Evolutionary conservation across 2,329 filamentous ascomycete species (phyloP), one percentile per base, ranked within the genome.

Genomic region (Fusarium heterosporum): DNA sequence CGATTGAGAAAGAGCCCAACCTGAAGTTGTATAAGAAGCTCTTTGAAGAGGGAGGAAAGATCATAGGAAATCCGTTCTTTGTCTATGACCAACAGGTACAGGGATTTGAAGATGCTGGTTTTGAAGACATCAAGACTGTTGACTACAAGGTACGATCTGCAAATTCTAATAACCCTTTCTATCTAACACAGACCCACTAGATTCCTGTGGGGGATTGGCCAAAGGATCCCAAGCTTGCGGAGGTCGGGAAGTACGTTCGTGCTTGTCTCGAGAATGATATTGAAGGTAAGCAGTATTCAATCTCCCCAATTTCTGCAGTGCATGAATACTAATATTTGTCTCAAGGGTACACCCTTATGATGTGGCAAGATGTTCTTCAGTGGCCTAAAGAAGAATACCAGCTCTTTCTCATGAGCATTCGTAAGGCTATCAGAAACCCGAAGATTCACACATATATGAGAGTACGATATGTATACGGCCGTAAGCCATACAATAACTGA

Each of bases 191-290:
- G 3, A 2, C 13, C 19, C 3, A 26, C 8, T 2, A 65, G 63
- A 34, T 66, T 11, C 63, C 63, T 0, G 64, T 66, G 12, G 62
- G 63, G 4, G 56, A 59, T 10, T 66, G 63, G 63, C 38, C 63
- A 4, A 66, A 66, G 11, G 63, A 66, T 9, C 32, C 50, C 0
- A 62, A 43, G 1, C 32, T 66, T 1, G 58, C 62, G 2, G 48
- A 66, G 42, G 50, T 66, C 8, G 63, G 63, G 6, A 29, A 45
- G 10, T 64, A 43, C 14, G 61, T 64, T 13, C 9, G 47, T 30
- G 43, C 59, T 29, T 19, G 66, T 45, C n/a, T 71, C 13, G 68
- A 71, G 9, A 71, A 71, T 8, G 69, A 71, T 12, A 22, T 70
- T 4, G 69, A 71, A 39, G 69, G 67, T 48, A 47, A 30, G 40